Evolutionary conservation across 2,329 filamentous ascomycete genomes (phyloP).

Genomic region (Samsoniella hepiali): DNA sequence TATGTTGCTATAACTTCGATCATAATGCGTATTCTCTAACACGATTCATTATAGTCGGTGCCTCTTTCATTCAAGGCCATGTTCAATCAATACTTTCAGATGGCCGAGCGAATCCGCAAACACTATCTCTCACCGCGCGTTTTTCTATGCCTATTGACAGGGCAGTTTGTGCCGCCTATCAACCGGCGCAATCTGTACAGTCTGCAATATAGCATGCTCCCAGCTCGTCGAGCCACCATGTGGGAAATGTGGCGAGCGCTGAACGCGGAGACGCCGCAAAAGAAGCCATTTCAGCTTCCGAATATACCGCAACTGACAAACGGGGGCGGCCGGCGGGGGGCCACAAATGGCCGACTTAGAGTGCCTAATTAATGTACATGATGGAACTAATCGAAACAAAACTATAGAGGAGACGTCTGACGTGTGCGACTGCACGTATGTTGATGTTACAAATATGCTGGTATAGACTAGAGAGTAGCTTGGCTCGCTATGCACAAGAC

Average conservation of each 20-base stretch:
- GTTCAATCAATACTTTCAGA: conserved; percentile 96
- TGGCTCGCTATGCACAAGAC: not conserved
- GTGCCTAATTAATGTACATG: conserved; percentile 21
- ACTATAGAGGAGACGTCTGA: not conserved
- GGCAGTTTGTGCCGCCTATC: conserved; percentile 91
- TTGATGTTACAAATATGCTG: not conserved
- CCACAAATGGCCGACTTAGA: conserved; percentile 27
- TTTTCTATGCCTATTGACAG: conserved; percentile 81
- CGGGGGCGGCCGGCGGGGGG: conserved; percentile 29
- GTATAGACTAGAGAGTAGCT: not conserved
- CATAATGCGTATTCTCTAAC: not conserved
- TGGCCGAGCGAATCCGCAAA: conserved; percentile 85
- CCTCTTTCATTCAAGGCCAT: conserved; percentile 88
- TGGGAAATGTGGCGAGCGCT: conserved; percentile 80
- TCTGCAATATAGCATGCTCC: conserved; percentile 96
- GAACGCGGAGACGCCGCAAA: conserved; percentile 48
- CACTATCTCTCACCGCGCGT: conserved; percentile 92
- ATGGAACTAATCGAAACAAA: conserved; percentile 6
- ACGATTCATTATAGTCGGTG: conserved; percentile 59
- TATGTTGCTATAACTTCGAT: conserved; percentile 34
- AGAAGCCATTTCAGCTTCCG: conserved; percentile 38
- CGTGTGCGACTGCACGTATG: not conserved
- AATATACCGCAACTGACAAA: conserved; percentile 34
- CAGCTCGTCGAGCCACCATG: conserved; percentile 74
- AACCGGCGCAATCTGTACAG: conserved; percentile 93